Evolutionary conservation across 2,329 filamentous ascomycete species (phyloP).

Genomic region (Teratosphaeria viscida): DNA sequence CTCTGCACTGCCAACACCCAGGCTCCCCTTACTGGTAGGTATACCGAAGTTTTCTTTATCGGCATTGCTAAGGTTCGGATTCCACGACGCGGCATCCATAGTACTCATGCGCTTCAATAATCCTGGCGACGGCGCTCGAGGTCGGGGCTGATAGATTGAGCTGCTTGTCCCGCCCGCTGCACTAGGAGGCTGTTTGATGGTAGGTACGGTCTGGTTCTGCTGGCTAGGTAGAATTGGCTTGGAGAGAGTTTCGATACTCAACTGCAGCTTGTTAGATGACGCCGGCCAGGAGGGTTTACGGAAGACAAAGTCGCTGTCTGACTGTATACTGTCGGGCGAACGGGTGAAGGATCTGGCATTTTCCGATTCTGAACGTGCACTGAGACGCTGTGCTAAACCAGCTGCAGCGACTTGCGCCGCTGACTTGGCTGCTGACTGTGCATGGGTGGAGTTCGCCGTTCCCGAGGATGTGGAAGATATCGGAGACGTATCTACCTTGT

Average conservation of each 20-base stretch:
- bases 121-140: conserved; percentile 29
- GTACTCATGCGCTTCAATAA: conserved; percentile 38
- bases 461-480: conserved; percentile 3
- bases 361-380: conserved; percentile 1
- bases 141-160: conserved; percentile 12
- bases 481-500: neutral
- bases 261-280: conserved; percentile 11
- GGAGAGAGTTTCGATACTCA: conserved; percentile 6
- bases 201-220: conserved; percentile 4
- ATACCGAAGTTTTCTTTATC: neutral
- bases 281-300: conserved; percentile 25
- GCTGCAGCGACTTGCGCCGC: conserved; percentile 9
- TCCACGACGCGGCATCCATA: conserved; percentile 25
- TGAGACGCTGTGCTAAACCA: conserved; percentile 1
- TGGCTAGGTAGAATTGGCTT: conserved; percentile 13
- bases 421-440: conserved; percentile 1
- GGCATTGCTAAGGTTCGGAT: neutral
- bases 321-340: conserved; percentile 4
- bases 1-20: conserved; percentile 4
- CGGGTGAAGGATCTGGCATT: neutral
- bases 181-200: neutral
- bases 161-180: neutral
- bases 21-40: neutral
- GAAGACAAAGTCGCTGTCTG: conserved; percentile 13
- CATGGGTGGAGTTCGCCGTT: neutral